Evolutionary conservation across 257 asterid genomes (phyloP), one percentile per base, ranked within the genome.

Genomic region (Nicotiana sylvestris): DNA sequence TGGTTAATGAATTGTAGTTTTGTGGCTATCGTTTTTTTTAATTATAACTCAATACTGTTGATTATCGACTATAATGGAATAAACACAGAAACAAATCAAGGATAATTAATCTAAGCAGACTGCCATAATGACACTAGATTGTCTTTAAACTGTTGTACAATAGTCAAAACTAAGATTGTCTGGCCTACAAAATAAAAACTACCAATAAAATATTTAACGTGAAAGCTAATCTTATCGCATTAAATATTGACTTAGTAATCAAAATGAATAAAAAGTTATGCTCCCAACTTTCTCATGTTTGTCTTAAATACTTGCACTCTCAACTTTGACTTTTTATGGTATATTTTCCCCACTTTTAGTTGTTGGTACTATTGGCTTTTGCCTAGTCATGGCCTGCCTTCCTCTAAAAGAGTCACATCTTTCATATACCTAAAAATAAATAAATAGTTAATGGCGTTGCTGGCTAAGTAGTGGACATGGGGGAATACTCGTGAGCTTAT

Each of bases 401-500:
- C 64, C 53, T 51, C 80, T 76, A 27, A 76, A 7, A 27, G 61
- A 43, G 18, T 64, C 82, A 56, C 80, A 37, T 37, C 46, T 58
- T 76, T 70, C 66, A 84, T 43, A 81, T 64, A 84, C 64, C 46
- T 74, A 27, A 49, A 74, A 74, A 74, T 49, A 51, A 51, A 76
- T 85, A 70, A 78, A 82, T 82, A 46, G 83, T 49, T 77, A 39
- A 62, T 81, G 78, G 18, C 77, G 37, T 13, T 65, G 62, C 43
- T 74, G 43, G 25, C 62, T 49, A 53, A 70, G 86, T 32, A 66
- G 72, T 81, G 81, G 82, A 60, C 78, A 29, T 37, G 39, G 29
- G 64, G 58, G 69, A 83, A 18, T 76, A 86, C 96, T 82, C 91
- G 92, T 92, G 96, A 92, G 66, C 15, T 81, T 76, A 85, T 89